These are phyloP conservation scores for Arthrobotrys conoides DNA, from an alignment of 2,329 filamentous ascomycete species.

Conservation along the genomic window DNA sequence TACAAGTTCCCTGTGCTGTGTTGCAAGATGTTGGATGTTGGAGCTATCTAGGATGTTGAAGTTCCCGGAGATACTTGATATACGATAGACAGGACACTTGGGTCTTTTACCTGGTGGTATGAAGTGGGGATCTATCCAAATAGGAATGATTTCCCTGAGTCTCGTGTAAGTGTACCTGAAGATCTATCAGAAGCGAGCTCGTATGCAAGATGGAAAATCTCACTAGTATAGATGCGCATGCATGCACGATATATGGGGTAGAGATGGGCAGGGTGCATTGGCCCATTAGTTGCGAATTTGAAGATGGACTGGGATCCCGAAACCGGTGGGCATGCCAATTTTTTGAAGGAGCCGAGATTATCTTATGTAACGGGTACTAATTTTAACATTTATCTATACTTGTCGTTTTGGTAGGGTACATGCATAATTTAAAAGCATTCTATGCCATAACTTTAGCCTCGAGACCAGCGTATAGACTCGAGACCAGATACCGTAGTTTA, in stretches of 20 bases:
- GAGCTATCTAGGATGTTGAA: slow-evolving; percentile 21
- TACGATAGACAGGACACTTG: not conserved
- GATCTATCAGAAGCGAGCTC: slow-evolving; percentile 35
- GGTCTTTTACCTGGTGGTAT: not conserved
- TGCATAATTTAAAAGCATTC: not conserved
- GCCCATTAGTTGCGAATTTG: not conserved
- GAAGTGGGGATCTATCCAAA: not conserved
- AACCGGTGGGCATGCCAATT: slow-evolving; percentile 6
- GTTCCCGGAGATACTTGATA: not conserved
- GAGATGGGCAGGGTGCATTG: not conserved
- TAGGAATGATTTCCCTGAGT: slow-evolving; percentile 21
- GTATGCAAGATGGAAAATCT: slow-evolving; percentile 7
- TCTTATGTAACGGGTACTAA: not conserved
- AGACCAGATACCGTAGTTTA: too few relatives aligned
- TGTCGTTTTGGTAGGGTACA: not conserved
- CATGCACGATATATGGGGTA: slow-evolving; percentile 12
- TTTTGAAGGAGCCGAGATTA: not conserved
- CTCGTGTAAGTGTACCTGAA: slow-evolving; percentile 34
- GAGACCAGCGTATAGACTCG: too few relatives aligned
- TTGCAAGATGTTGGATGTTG: slow-evolving; percentile 52
- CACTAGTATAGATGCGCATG: slow-evolving; percentile 2
- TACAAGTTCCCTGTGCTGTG: slow-evolving; percentile 38
- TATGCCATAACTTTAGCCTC: not conserved
- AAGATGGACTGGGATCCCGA: not conserved
- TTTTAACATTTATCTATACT: not conserved